A percentile compares a stretch with the other conserved stretches of the same genome.
These are phyloP conservation scores for Keqinozyma sinolaborantium DNA, from an alignment of 1,139 yeast species.

Conservation along the genomic window DNA sequence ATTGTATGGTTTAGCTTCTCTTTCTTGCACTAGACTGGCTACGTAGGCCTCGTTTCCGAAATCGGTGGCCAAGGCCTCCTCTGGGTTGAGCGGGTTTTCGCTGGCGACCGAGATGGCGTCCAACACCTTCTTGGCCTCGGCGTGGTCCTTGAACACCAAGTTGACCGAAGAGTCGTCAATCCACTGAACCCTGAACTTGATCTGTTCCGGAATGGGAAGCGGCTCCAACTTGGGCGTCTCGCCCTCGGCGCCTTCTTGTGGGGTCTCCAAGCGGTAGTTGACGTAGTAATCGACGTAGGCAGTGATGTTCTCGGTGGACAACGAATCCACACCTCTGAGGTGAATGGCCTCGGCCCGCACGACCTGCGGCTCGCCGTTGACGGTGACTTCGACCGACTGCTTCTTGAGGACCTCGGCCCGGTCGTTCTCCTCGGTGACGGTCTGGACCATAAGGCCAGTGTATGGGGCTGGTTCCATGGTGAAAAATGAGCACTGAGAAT, in stretches of 20 bases:
- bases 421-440: constrained; percentile 36
- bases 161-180: constrained; percentile 61
- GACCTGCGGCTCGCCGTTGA: constrained; percentile 26
- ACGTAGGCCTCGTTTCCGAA: constrained; percentile 16
- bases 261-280: constrained; percentile 21
- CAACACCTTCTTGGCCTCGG: constrained; percentile 41
- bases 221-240: constrained; percentile 18
- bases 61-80: constrained; percentile 4
- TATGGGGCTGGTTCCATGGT: constrained; percentile 39
- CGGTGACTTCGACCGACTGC: constrained; percentile 33
- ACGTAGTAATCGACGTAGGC: constrained; percentile 49
- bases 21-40: constrained; percentile 25
- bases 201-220: constrained; percentile 24
- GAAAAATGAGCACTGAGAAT: constrained; percentile 13
- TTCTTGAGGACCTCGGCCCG: constrained; percentile 26
- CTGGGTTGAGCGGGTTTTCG: constrained; percentile 13
- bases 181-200: constrained; percentile 59
- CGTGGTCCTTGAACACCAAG: constrained; percentile 47
- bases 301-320: constrained; percentile 64
- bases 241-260: constrained; percentile 12
- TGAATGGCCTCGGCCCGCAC: constrained; percentile 49
- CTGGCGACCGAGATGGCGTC: constrained; percentile 21
- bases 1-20: constrained; percentile 35
- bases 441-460: constrained; percentile 40
- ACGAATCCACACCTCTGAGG: constrained; percentile 63